Conservation (phyloP, 2,329 filamentous ascomycete species). For the Aspergillus sergii region DNA sequence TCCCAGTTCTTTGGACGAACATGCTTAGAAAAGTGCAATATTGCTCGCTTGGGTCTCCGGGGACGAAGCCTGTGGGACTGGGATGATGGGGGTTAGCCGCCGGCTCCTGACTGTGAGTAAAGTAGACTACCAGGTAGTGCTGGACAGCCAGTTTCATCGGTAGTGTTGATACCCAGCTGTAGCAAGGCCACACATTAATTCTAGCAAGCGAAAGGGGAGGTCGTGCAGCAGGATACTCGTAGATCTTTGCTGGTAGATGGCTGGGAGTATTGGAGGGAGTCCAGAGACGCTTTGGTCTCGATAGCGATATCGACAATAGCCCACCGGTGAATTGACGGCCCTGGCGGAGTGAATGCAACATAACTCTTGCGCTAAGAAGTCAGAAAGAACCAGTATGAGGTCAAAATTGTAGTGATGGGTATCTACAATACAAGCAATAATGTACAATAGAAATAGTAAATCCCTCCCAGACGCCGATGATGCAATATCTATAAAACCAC, state of each 20-base stretch:
- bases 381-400: not conserved
- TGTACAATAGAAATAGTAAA: not conserved
- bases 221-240: not conserved
- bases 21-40: not conserved
- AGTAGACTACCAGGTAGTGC: too few species aligned
- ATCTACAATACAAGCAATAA: not conserved
- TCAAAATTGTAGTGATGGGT: not conserved
- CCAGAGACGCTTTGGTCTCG: not conserved
- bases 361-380: not conserved
- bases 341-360: not conserved
- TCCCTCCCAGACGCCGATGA: not conserved
- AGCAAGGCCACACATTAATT: too few species aligned
- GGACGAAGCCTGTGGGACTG: not conserved
- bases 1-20: not conserved
- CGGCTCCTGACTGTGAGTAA: too few species aligned
- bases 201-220: not conserved
- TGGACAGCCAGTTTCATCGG: too few species aligned
- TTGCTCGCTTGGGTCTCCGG: not conserved
- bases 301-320: not conserved
- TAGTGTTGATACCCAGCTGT: too few species aligned
- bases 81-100: too few species aligned
- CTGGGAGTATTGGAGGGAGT: not conserved
- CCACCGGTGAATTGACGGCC: not conserved
- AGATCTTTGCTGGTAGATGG: not conserved
- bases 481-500: not conserved